A percentile compares a stretch with the other conserved stretches of the same genome.
Evolutionary conservation across 1,284 basidiomycete species (phyloP).

Genomic region (Porogramme epimiltina): DNA sequence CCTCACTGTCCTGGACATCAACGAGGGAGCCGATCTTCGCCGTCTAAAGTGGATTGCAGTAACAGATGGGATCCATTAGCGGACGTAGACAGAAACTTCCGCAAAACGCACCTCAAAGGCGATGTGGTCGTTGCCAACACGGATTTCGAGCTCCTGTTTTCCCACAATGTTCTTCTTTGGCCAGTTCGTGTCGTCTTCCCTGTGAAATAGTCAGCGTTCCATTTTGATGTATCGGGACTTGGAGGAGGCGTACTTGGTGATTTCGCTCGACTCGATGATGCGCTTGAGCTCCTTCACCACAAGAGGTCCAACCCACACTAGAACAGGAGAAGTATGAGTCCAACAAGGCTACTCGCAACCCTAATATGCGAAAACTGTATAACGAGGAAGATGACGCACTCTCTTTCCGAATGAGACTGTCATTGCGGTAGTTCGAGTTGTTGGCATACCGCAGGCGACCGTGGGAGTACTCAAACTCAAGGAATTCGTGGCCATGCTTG

Average conservation of each 20-base stretch:
- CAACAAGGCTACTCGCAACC: no score
- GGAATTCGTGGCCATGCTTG: slow-evolving; percentile 95
- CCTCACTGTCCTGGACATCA: slow-evolving; percentile 96
- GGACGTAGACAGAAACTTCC: no score
- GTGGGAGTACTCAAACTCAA: slow-evolving; percentile 98
- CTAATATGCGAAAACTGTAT: no score
- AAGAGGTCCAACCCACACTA: slow-evolving; percentile 93
- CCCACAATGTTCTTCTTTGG: slow-evolving; percentile 99
- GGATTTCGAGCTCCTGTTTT: slow-evolving; percentile 96
- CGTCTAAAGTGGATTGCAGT: slow-evolving; percentile 68
- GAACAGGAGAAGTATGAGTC: background rate
- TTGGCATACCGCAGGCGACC: slow-evolving; percentile 97
- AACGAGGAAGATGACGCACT: slow-evolving; percentile 59
- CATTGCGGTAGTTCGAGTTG: slow-evolving; percentile 99
- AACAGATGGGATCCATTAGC: no score
- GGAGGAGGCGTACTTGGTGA: slow-evolving; percentile 77
- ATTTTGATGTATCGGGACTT: background rate
- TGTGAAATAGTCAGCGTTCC: slow-evolving; percentile 35
- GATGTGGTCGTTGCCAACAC: slow-evolving; percentile 94
- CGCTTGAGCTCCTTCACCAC: slow-evolving; percentile 93
- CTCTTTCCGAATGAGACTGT: slow-evolving; percentile 97
- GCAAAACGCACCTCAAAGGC: slow-evolving; percentile 89
- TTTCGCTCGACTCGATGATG: slow-evolving; percentile 94
- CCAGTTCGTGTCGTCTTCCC: slow-evolving; percentile 98
- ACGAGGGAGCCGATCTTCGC: slow-evolving; percentile 97